Evolutionary conservation across 176 grass and related monocot species (phyloP).

Genomic region (Phoenix dactylifera): DNA sequence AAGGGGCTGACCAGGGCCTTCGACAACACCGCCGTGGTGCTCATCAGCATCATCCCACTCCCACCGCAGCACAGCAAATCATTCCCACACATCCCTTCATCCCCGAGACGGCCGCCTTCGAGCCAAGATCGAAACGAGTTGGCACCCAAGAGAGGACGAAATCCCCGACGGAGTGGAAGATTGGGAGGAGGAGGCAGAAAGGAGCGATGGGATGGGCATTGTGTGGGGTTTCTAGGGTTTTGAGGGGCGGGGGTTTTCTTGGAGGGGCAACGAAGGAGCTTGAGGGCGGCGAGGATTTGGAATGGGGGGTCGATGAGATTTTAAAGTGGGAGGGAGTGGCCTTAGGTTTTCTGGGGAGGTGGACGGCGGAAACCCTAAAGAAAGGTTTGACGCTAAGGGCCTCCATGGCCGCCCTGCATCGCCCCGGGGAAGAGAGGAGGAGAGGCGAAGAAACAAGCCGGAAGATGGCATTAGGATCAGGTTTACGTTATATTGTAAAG

Average conservation of each 20-base stretch:
- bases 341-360: background rate
- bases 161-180: constrained; percentile 4
- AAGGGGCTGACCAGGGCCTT: constrained; percentile 67
- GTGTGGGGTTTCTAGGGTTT: constrained; percentile 2
- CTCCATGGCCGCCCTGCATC: constrained; percentile 80
- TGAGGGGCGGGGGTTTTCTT: constrained; percentile 5
- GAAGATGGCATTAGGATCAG: background rate
- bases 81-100: background rate
- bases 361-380: constrained; percentile 31
- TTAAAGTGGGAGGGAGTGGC: too few species aligned
- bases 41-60: constrained; percentile 83
- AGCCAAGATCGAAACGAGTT: constrained; percentile 30
- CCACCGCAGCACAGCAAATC: constrained; percentile 29
- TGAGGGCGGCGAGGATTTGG: constrained; percentile 4
- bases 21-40: constrained; percentile 70
- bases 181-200: constrained; percentile 21
- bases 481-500: too few species aligned
- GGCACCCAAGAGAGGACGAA: constrained; percentile 19
- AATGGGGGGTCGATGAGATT: background rate
- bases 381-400: constrained; percentile 46
- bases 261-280: constrained; percentile 4
- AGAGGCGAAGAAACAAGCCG: background rate
- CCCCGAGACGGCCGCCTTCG: constrained; percentile 37
- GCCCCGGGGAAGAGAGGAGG: constrained; percentile 17
- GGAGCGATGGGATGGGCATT: constrained; percentile 9